Base-by-base conservation (phyloP, 768 basidiomycete species). In the Leccinum subtestaceum region DNA sequence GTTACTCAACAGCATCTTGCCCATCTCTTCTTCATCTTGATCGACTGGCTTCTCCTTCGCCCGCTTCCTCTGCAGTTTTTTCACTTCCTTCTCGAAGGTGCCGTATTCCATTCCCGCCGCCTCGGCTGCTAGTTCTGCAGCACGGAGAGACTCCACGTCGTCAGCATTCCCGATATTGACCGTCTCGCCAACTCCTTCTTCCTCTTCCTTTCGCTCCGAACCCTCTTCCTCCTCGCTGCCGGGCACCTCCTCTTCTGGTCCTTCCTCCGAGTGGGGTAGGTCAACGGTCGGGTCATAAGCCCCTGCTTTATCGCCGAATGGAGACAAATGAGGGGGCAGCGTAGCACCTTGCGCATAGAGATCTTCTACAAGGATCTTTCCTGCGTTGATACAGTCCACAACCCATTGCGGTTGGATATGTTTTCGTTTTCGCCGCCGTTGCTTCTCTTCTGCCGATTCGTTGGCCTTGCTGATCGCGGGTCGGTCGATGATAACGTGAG, bases 321-420 rank as follows among this genome's bases (percentile, higher is more conserved):
- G 97, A 74, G 93, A 95, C 55, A 99, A 73, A 77, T 99, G 97
- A 27, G 97, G 95, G 2, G 97, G 97, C 32, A 98, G 83, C 2
- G 84, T 82, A 63, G 84, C 84, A 3, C 95, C 97, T 68, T 94
- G 95, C 23, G 78, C 81, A 70, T 98, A 98, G 27, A 82, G 80
- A 60, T 91, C 95, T 66, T 95, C 91, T 1, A 93, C 81, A 29
- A 98, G 80, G 59, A 96, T 81, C 71, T 83, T 91, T 10, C 88
- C 87, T 8, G 85, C 82, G 71, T 99, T 99, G 70, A 97, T 86
- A 72, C 91, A 97, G 72, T 99, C 97, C 36, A 93, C 92, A 32
- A 97, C 83, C 97, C 97, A 98, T 73, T 98, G 96, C 11, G 97
- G 97, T 73, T 98, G 97, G 17, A 98, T 82, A 72, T 90, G 93